A percentile compares a stretch with the other conserved stretches of the same genome.
Conservation (phyloP, 1,284 basidiomycete genomes). For the Somion occarium region DNA sequence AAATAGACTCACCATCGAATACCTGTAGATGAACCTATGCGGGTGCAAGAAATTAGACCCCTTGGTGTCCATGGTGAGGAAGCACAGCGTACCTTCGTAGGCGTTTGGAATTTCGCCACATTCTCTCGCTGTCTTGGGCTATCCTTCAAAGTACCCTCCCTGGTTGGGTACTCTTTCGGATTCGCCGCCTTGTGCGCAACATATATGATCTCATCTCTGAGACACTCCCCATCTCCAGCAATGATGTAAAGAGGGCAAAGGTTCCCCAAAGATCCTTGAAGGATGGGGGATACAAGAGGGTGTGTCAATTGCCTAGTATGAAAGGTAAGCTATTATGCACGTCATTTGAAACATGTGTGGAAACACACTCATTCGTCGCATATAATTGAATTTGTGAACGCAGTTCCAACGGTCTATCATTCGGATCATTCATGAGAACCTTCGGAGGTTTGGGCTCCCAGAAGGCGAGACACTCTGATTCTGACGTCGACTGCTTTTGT, state of each 20-base stretch:
- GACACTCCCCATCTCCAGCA: constrained; percentile 73
- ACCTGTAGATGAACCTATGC: constrained; percentile 71
- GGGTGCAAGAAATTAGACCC: background rate
- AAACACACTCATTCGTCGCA: constrained; percentile 65
- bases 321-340: constrained; percentile 2
- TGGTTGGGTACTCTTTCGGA: constrained; percentile 64
- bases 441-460: constrained; percentile 58
- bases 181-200: constrained; percentile 81
- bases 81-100: constrained; percentile 54
- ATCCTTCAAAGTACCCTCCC: constrained; percentile 49
- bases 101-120: constrained; percentile 47
- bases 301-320: constrained; percentile 65
- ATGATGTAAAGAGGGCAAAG: constrained; percentile 80
- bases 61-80: background rate
- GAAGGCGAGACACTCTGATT: constrained; percentile 9
- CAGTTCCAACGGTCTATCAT: constrained; percentile 43
- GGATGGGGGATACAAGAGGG: constrained; percentile 75
- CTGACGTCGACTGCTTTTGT: background rate
- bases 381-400: constrained; percentile 78
- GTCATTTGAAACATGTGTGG: background rate
- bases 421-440: constrained; percentile 49
- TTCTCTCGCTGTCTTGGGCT: constrained; percentile 48
- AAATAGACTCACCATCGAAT: constrained; percentile 41
- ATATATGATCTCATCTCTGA: constrained; percentile 82
- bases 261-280: constrained; percentile 76